Conservation (phyloP, 1,284 basidiomycete genomes). For the Ceratobasidium sp. region DNA sequence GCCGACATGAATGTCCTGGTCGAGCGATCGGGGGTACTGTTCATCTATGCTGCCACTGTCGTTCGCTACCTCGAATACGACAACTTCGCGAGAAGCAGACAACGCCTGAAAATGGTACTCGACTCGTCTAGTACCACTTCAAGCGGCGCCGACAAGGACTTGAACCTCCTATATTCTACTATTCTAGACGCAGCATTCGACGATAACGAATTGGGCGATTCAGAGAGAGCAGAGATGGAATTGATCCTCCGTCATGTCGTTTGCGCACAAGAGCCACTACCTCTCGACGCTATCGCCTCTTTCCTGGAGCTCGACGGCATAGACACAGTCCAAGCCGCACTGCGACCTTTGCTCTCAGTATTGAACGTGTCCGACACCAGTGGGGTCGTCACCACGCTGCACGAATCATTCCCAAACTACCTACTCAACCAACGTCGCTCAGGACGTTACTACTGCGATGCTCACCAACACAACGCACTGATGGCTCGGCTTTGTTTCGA, state of each 20-base stretch:
- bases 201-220: too few relatives aligned
- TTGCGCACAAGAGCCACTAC: not conserved
- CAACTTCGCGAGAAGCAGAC: too few relatives aligned
- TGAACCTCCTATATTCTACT: not conserved
- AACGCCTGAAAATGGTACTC: too few relatives aligned
- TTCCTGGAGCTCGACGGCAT: not conserved
- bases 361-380: not conserved
- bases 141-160: not conserved
- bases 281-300: constrained; percentile 31
- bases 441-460: not conserved
- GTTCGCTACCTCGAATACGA: too few relatives aligned
- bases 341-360: not conserved
- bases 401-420: too few relatives aligned
- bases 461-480: not conserved
- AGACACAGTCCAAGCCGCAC: not conserved
- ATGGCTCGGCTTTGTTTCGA: not conserved
- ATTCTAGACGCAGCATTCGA: not conserved
- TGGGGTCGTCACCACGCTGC: not conserved
- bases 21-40: too few relatives aligned
- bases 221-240: too few relatives aligned
- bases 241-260: not conserved
- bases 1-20: too few relatives aligned
- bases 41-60: too few relatives aligned
- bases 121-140: too few relatives aligned
- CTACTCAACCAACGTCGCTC: too few relatives aligned